These are phyloP conservation scores for Cucurbita maxima DNA, from an alignment of 306 rosid species.

Conservation along the genomic window DNA sequence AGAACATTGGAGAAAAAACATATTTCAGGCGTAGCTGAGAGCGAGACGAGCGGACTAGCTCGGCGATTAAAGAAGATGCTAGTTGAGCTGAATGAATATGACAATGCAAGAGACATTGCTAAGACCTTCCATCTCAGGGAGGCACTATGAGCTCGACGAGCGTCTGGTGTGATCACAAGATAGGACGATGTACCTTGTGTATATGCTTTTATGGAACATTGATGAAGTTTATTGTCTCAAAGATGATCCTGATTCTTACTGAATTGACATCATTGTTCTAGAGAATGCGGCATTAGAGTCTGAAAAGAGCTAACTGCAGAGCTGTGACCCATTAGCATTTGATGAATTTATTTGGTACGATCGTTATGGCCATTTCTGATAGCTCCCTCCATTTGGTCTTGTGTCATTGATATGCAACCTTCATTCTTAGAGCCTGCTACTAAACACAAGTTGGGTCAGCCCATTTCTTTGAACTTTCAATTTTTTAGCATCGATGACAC, in stretches of 20 bases:
- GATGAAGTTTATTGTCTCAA: neutral
- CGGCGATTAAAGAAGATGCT: constrained; percentile 82
- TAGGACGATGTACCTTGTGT: neutral
- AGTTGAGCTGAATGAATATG: constrained; percentile 81
- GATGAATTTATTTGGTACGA: neutral
- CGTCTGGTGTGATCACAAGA: neutral
- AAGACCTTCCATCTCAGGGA: constrained; percentile 77
- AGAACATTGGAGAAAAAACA: constrained; percentile 64
- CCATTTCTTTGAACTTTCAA: too few relatives aligned
- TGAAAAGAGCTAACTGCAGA: neutral
- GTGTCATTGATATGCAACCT: too few relatives aligned
- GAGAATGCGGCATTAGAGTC: neutral
- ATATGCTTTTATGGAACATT: neutral
- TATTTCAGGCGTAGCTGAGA: constrained; percentile 24
- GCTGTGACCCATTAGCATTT: neutral
- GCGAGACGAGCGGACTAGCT: constrained; percentile 52
- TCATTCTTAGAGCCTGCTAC: too few relatives aligned
- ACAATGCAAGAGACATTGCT: constrained; percentile 57
- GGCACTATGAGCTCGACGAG: constrained; percentile 39
- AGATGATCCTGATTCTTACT: neutral
- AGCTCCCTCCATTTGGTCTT: too few relatives aligned
- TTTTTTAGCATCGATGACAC: too few relatives aligned
- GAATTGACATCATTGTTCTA: neutral
- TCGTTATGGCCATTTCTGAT: too few relatives aligned
- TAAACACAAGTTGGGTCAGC: too few relatives aligned